Evolutionary conservation across 495 filamentous ascomycete species (phyloP), one percentile per base, ranked within the genome.

Genomic region (Aspergillus steynii): DNA sequence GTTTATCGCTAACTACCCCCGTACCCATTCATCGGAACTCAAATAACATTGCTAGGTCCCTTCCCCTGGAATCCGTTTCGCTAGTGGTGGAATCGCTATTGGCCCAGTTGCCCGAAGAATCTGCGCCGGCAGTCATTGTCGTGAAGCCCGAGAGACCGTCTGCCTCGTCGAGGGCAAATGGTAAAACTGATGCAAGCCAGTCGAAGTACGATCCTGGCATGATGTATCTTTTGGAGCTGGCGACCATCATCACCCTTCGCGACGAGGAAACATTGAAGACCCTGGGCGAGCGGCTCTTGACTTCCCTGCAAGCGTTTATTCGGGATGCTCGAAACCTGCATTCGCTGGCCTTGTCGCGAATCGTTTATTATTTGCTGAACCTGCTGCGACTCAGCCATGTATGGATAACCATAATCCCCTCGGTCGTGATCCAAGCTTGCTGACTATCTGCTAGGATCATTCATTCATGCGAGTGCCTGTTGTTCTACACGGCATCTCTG

Each of bases 391-490:
- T 91, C 26, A 94, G 91, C 75, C 93, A 96, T 76, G 92, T 95
- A 83, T 75, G 88, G 10, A n/a, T 46, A 20, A 48, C 14, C 26
- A 5, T 47, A 9, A 51, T 29, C 9, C 2, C 6, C 31, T 37
- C 53, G n/a, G 20, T 25, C 7, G 0, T n/a, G 29, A 20, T 55
- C 20, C 10, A 29, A 27, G 31, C 29, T 52, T 20, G 68, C 77
- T 84, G 48, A 82, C 62, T 10, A 37, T 51, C 28, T 37, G 29
- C n/a, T 60, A 92, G 90, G 88, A 97, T 56, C 89, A 95, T 67
- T 90, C 93, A 57, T 96, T 96, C 68, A 86, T 97, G 65, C 88
- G 93, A 42, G 88, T 92, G 1, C 96, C 95, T n/a, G 88, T 98
- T 29, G 83, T 98, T 5, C 82, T 99, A 3, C 95, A 99, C 74